Evolutionary conservation across 2,329 filamentous ascomycete species (phyloP).

Genomic region (Colletotrichum caudatum): DNA sequence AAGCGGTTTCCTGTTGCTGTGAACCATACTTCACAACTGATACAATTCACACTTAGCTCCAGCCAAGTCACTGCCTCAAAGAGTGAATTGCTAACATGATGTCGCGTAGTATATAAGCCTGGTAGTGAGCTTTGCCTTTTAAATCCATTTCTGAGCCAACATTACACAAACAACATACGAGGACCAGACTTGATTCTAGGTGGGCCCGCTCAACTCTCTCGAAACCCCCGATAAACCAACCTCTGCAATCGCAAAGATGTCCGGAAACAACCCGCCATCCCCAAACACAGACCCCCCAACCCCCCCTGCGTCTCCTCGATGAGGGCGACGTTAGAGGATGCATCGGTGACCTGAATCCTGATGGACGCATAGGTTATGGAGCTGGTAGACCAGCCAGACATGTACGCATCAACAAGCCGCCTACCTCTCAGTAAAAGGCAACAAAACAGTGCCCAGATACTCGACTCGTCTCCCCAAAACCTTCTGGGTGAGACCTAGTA

Average conservation of each 20-base stretch:
- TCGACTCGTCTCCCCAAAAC: background rate
- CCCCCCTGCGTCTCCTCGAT: constrained; percentile 1
- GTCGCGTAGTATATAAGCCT: background rate
- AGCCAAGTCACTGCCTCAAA: background rate
- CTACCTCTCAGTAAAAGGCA: background rate
- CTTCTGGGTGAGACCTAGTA: no score
- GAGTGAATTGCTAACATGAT: background rate
- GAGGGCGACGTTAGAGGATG: background rate
- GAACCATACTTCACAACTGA: background rate
- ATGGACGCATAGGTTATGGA: background rate
- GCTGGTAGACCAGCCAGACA: background rate
- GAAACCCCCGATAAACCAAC: background rate
- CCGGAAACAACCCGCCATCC: constrained; percentile 15
- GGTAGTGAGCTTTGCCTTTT: background rate
- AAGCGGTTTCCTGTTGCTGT: background rate
- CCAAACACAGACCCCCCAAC: constrained; percentile 19
- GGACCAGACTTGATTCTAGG: background rate
- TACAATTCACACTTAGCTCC: background rate
- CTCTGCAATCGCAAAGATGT: background rate
- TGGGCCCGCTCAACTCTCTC: no score
- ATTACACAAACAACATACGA: background rate
- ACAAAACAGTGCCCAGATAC: background rate
- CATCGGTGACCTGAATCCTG: background rate
- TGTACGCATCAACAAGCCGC: background rate
- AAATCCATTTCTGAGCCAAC: background rate